Base-by-base conservation (phyloP, 805 yeast genomes). In the Candida sanyiensis region DNA sequence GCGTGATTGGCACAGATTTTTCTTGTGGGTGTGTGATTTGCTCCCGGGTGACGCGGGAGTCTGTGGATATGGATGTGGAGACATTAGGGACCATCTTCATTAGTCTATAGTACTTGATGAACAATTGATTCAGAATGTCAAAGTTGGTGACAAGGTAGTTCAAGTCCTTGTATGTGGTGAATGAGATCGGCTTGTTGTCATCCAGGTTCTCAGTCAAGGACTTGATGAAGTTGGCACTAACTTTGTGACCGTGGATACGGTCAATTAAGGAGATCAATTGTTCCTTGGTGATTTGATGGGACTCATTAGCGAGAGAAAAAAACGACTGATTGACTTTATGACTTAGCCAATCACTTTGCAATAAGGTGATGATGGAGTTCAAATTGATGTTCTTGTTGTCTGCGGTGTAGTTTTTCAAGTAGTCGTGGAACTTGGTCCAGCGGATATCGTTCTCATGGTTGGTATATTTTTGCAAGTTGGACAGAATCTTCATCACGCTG, bases 311-410 rank as follows among this genome's bases (percentile, higher is more conserved):
- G 59, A 63, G 38, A 45, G 43, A 25, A 49, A 59, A 7, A 49
- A 61, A 60, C 16, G 63, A 61, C 24, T 56, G 46, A 25, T 47
- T 47, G 6, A 66, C 44, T 42, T 59, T 63, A 37, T 63, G 66
- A 42, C 59, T 53, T 23, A 61, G 52, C 40, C 67, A 51, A 39
- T 68, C 73, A 30, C 54, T 62, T 43, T 66, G 69, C n/a, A 67
- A 35, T 28, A 67, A 57, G 1, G 69, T 59, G 3, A 65, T 59
- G n/a, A 67, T 47, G 3, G 70, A 64, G 43, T 63, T 65, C 26
- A 67, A 48, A 30, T 63, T 59, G 23, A 67, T 44, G 40, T 53
- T 58, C 10, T 61, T 43, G 19, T 57, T 54, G 11, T 52, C 47
- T 5, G 38, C 40, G 4, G 46, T 37, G 38, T 52, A 52, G 9